Conservation (phyloP, 345 rosid species). For the Euphorbia lathyris region DNA sequence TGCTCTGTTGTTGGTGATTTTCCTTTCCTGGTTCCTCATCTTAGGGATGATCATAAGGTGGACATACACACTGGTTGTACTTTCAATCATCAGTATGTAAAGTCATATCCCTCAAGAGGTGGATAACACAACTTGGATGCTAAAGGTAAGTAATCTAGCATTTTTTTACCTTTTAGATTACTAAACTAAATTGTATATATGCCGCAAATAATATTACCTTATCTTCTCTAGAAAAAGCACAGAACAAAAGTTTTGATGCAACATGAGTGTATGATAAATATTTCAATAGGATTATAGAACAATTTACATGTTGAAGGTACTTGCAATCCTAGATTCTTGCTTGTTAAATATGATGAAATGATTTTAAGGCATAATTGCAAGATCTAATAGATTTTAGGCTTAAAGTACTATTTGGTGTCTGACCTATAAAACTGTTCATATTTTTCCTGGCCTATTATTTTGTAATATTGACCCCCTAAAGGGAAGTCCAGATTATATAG, state of each 20-base stretch:
- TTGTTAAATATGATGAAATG: too few relatives aligned
- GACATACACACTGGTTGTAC: slow-evolving; percentile 79
- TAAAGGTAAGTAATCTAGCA: slow-evolving; percentile 20
- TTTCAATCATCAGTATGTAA: slow-evolving; percentile 77
- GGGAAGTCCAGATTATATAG: too few relatives aligned
- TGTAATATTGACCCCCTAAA: too few relatives aligned
- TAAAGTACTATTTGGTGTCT: background rate
- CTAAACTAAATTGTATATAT: background rate
- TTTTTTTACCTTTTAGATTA: background rate
- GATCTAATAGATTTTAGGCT: background rate
- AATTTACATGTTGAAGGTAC: background rate
- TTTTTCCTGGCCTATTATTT: too few relatives aligned
- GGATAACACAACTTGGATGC: slow-evolving; percentile 82
- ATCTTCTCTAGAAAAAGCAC: too few relatives aligned
- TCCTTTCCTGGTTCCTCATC: slow-evolving; percentile 66
- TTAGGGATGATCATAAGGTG: slow-evolving; percentile 79
- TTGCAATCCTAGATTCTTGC: too few relatives aligned
- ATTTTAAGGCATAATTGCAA: background rate
- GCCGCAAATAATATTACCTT: background rate
- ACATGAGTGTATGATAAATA: too few relatives aligned
- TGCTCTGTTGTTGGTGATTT: slow-evolving; percentile 62
- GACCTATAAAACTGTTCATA: too few relatives aligned
- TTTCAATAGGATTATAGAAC: too few relatives aligned
- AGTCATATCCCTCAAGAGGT: slow-evolving; percentile 79
- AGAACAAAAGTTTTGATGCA: too few relatives aligned